Conservation (phyloP, 192 early-diverging fungal species). For the Kickxella alabastrina region DNA sequence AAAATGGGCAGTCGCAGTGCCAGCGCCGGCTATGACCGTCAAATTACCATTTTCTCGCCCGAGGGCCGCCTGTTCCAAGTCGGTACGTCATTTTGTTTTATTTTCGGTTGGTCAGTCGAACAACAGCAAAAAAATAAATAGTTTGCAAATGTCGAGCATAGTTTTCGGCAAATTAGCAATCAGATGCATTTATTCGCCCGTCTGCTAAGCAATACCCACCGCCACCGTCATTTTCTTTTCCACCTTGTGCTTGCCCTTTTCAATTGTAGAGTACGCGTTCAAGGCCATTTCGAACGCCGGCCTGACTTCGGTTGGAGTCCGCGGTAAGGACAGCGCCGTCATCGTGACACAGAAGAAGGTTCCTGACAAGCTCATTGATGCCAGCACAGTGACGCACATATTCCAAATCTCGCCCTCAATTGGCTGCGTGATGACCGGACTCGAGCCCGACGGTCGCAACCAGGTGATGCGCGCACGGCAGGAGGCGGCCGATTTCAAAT, state of each 20-base stretch:
- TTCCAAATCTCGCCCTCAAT: slow-evolving; percentile 89
- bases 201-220: too few relatives aligned
- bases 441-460: slow-evolving; percentile 86
- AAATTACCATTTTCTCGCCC: slow-evolving; percentile 99
- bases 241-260: too few relatives aligned
- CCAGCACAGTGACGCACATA: slow-evolving; percentile 86
- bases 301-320: slow-evolving; percentile 91
- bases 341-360: slow-evolving; percentile 98
- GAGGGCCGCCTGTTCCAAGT: slow-evolving; percentile 99
- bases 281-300: slow-evolving; percentile 99
- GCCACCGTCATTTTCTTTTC: background rate
- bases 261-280: slow-evolving; percentile 97
- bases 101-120: background rate
- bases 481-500: slow-evolving; percentile 97
- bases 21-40: slow-evolving; percentile 88
- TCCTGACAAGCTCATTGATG: slow-evolving; percentile 91
- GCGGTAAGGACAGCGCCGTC: slow-evolving; percentile 93
- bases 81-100: slow-evolving; percentile 56
- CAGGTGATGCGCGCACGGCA: slow-evolving; percentile 89
- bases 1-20: slow-evolving; percentile 51
- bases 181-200: background rate
- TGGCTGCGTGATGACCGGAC: slow-evolving; percentile 98
- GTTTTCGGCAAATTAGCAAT: too few relatives aligned
- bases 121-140: too few relatives aligned
- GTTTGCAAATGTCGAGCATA: too few relatives aligned